Evolutionary conservation across 2,329 filamentous ascomycete species (phyloP).

Genomic region (Trichoderma oligosporum): DNA sequence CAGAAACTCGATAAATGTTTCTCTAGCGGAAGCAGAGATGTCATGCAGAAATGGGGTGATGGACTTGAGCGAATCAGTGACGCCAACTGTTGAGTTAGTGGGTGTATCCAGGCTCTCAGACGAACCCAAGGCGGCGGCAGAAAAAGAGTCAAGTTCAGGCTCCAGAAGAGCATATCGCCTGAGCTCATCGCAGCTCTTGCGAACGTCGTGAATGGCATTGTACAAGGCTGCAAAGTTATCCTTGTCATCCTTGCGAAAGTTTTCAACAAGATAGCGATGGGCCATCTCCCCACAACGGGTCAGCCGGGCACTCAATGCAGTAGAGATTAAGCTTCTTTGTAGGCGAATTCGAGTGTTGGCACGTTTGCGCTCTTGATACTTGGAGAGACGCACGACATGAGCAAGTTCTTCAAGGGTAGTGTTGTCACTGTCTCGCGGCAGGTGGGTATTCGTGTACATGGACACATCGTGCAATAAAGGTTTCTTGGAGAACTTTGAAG

Average conservation of each 20-base stretch:
- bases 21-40: constrained; percentile 69
- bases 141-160: constrained; percentile 62
- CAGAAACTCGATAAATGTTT: constrained; percentile 75
- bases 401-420: constrained; percentile 74
- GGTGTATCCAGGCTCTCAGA: constrained; percentile 50
- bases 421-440: constrained; percentile 58
- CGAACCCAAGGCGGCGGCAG: constrained; percentile 41
- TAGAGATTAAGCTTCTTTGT: constrained; percentile 70
- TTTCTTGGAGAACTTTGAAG: constrained; percentile 36
- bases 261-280: constrained; percentile 71
- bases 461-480: constrained; percentile 64
- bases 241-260: constrained; percentile 75
- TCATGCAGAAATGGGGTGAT: constrained; percentile 62
- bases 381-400: constrained; percentile 71
- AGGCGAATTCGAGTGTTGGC: constrained; percentile 68
- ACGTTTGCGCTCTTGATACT: constrained; percentile 78
- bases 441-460: constrained; percentile 59
- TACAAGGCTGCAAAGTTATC: constrained; percentile 70
- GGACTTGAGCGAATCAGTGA: constrained; percentile 37
- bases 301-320: constrained; percentile 69
- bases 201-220: constrained; percentile 74
- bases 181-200: constrained; percentile 70
- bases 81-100: constrained; percentile 39
- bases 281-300: constrained; percentile 71
- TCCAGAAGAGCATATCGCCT: constrained; percentile 68